Percentiles rank a stretch among this genome's conserved stretches.
Evolutionary conservation across 495 filamentous ascomycete genomes (phyloP).

Genomic region (Penicillium nucicola): DNA sequence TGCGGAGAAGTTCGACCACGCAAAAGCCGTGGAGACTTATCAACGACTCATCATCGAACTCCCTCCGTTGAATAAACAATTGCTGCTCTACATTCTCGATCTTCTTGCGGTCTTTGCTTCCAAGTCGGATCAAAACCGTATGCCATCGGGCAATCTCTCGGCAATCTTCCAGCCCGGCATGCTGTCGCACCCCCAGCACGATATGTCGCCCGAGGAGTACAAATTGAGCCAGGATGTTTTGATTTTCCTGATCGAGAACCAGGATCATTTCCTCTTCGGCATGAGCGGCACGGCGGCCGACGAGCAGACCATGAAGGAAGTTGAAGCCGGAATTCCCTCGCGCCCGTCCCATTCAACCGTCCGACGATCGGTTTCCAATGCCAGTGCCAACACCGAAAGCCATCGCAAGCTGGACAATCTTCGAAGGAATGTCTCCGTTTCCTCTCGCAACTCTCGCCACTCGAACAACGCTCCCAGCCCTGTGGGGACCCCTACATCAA

Average conservation of each 20-base stretch:
- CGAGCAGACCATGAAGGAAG: constrained; percentile 80
- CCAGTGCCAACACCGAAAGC: constrained; percentile 82
- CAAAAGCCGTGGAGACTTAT: constrained; percentile 75
- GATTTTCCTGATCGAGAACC: constrained; percentile 97
- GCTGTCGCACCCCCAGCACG: constrained; percentile 88
- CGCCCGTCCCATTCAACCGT: constrained; percentile 54
- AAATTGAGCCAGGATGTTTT: constrained; percentile 94
- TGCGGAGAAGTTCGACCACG: constrained; percentile 64
- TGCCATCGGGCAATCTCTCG: constrained; percentile 92
- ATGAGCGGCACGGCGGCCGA: constrained; percentile 92
- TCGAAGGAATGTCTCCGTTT: constrained; percentile 79
- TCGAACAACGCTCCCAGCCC: constrained; percentile 70
- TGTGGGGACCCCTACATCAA: constrained; percentile 62
- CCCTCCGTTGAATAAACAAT: constrained; percentile 88
- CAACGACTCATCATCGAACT: constrained; percentile 89
- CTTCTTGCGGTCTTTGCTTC: constrained; percentile 97
- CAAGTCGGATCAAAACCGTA: constrained; percentile 93
- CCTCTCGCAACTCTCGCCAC: constrained; percentile 65
- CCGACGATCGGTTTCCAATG: constrained; percentile 76
- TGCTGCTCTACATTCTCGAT: constrained; percentile 95
- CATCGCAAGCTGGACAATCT: constrained; percentile 70
- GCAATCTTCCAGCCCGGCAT: constrained; percentile 98
- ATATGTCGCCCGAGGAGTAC: constrained; percentile 93
- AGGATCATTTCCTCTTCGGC: constrained; percentile 85
- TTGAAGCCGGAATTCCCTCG: constrained; percentile 64